Conservation (phyloP, 2,329 filamentous ascomycete species). For the Aspergillus cejpii region DNA sequence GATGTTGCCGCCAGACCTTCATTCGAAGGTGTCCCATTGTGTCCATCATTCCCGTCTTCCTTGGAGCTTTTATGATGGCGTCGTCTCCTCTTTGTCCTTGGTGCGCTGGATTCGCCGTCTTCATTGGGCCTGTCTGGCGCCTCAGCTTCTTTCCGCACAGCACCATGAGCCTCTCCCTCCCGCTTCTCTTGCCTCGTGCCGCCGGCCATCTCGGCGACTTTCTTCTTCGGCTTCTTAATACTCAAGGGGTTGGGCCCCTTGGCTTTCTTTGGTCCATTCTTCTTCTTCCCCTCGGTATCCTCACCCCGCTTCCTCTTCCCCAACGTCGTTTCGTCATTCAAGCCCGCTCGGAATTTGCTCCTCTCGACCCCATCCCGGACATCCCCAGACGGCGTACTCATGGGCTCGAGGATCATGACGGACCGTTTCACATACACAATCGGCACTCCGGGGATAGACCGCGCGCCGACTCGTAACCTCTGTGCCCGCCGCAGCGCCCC, state of each 20-base stretch:
- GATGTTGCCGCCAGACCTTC: slow-evolving; percentile 10
- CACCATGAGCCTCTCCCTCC: slow-evolving; percentile 8
- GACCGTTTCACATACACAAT: slow-evolving; percentile 48
- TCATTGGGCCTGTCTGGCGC: slow-evolving; percentile 7
- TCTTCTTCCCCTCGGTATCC: slow-evolving; percentile 27
- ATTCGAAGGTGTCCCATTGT: slow-evolving; percentile 9
- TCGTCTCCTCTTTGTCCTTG: slow-evolving; percentile 33
- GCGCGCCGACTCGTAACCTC: slow-evolving; percentile 35
- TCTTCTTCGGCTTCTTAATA: slow-evolving; percentile 43
- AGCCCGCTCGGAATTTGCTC: slow-evolving; percentile 42
- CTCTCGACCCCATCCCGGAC: slow-evolving; percentile 41
- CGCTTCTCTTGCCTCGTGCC: slow-evolving; percentile 17
- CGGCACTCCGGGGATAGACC: slow-evolving; percentile 44
- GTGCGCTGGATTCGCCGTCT: slow-evolving; percentile 20
- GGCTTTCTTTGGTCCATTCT: slow-evolving; percentile 30
- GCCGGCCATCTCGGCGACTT: slow-evolving; percentile 17
- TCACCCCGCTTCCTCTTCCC: slow-evolving; percentile 32
- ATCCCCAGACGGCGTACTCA: slow-evolving; percentile 40
- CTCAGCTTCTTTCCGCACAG: slow-evolving; percentile 16
- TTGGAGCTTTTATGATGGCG: slow-evolving; percentile 28
- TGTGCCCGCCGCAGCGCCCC: slow-evolving; percentile 28
- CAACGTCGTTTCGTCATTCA: slow-evolving; percentile 27
- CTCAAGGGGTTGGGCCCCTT: slow-evolving; percentile 46
- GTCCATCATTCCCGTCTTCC: slow-evolving; percentile 16
- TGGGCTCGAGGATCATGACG: slow-evolving; percentile 46